Base-by-base conservation (phyloP, 1,284 basidiomycete genomes). In the Cryptococcus depauperatus region DNA sequence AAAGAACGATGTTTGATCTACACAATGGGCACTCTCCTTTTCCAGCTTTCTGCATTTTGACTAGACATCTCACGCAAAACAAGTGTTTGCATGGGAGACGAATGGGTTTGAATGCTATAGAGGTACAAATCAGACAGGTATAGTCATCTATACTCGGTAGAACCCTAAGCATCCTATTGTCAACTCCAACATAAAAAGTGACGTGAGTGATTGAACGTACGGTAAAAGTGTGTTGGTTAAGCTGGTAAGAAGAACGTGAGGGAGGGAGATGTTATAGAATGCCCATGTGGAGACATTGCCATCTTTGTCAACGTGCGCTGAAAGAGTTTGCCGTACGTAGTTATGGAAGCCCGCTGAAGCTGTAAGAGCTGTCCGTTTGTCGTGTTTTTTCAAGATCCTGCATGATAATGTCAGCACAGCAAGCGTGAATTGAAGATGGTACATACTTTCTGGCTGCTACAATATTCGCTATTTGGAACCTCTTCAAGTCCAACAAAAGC, bases 31-130 rank as follows among this genome's bases (percentile, higher is more conserved):
- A 97, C 52, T 84, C 75, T 10, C 74, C 78, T 57, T 84, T 81
- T 0, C 82, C 80, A 13, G 83, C 75, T 61, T 85, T 86, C 72
- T 97, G 92, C 80, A 97, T 84, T 73, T 96, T 95, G 39, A 90
- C 88, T 14, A 97, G 74, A 66, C 91, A 95, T 41, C 84, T 71
- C 8, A 90, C 86, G 58, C 91, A 96, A 69, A 95, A 95, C n/a
- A 93, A 72, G 67, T 96, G 92, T 0, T 82, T 77, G 57, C 92
- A 97, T 22, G 72, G 70, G 3, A 97, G 76, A 4, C 89, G 75
- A 45, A 97, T 87, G 0, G 87, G 87, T 66, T 87, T 89, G 75
- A 89, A 90, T 5, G 87, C 87, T 52, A 91, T 81, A 46, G 76
- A 79, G 2, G 81, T 85, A 68, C 87, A 90, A 47, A 90, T 89